A percentile compares a stretch with the other conserved stretches of the same genome.
Conservation (phyloP, 2,329 filamentous ascomycete genomes). For the Berkeleyomyces rouxiae region DNA sequence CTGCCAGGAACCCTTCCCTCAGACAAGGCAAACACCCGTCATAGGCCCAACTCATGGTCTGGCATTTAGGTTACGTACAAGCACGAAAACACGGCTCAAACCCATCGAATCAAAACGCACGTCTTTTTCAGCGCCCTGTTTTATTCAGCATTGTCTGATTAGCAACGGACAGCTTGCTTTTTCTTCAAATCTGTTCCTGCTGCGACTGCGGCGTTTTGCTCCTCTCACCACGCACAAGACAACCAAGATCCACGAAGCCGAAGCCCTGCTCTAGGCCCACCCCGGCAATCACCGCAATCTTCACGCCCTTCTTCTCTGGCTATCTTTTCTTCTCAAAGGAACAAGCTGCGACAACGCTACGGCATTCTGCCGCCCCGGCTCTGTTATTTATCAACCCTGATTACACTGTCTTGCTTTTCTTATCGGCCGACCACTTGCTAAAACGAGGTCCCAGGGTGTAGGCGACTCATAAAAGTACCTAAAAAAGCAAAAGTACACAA, state of each 20-base stretch:
- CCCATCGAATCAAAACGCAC: background rate
- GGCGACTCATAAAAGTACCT: background rate
- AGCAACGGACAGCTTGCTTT: background rate
- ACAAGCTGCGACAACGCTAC: conserved; percentile 1
- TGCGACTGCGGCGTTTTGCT: background rate
- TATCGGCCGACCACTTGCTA: conserved; percentile 8
- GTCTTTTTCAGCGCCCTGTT: background rate
- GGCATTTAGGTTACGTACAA: conserved; percentile 7
- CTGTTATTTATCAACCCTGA: background rate
- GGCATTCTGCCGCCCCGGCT: conserved; percentile 6
- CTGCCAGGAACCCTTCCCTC: conserved; percentile 3
- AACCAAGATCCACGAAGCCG: background rate
- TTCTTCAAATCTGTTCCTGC: background rate
- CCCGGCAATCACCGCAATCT: background rate
- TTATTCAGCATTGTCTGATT: background rate
- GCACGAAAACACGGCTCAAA: background rate
- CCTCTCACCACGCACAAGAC: background rate
- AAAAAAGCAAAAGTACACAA: conserved; percentile 2
- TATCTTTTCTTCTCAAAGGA: conserved; percentile 4
- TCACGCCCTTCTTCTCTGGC: background rate
- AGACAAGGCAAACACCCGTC: conserved; percentile 3
- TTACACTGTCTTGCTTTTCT: background rate
- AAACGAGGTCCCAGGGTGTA: conserved; percentile 3
- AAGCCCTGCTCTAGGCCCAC: background rate
- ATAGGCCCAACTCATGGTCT: background rate